A percentile compares a stretch with the other conserved stretches of the same genome.
phyloP scores from a whole-genome alignment of 2,329 filamentous ascomycete genomes.

The Stagonosporopsis tanaceti region DNA sequence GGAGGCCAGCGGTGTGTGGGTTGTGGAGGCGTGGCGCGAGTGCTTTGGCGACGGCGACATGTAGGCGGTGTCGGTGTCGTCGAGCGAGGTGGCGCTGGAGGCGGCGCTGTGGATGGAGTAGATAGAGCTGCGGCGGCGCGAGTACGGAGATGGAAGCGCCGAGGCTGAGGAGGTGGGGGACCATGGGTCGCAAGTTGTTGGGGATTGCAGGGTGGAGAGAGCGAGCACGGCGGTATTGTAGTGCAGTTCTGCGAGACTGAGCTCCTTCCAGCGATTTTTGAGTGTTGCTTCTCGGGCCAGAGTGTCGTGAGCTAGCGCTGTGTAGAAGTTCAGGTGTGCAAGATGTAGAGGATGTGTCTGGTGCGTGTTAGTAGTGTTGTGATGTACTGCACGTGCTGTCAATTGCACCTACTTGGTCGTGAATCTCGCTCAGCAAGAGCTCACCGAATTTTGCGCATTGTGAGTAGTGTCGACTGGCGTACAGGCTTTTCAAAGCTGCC shows the following conservation, averaged over 20 bases:
- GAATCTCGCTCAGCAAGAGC: slow-evolving; percentile 32
- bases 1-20: not conserved
- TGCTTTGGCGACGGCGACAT: slow-evolving; percentile 8
- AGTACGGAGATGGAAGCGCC: slow-evolving; percentile 6
- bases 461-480: slow-evolving; percentile 46
- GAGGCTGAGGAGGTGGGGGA: slow-evolving; percentile 8
- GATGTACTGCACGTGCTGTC: not conserved
- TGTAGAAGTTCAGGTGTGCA: slow-evolving; percentile 50
- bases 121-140: slow-evolving; percentile 3
- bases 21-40: not conserved
- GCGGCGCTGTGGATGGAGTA: slow-evolving; percentile 24
- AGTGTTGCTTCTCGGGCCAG: slow-evolving; percentile 46
- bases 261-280: slow-evolving; percentile 38
- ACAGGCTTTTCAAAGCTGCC: slow-evolving; percentile 41
- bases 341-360: slow-evolving; percentile 47
- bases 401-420: slow-evolving; percentile 30
- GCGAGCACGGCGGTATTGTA: slow-evolving; percentile 41
- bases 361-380: not conserved
- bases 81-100: slow-evolving; percentile 35
- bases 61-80: slow-evolving; percentile 17
- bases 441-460: slow-evolving; percentile 44
- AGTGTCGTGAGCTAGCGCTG: slow-evolving; percentile 48
- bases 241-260: slow-evolving; percentile 47
- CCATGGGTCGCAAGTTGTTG: slow-evolving; percentile 3
- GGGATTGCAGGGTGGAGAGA: slow-evolving; percentile 1